phyloP scores from a whole-genome alignment of 495 filamentous ascomycete genomes.

The Penicillium canescens region DNA sequence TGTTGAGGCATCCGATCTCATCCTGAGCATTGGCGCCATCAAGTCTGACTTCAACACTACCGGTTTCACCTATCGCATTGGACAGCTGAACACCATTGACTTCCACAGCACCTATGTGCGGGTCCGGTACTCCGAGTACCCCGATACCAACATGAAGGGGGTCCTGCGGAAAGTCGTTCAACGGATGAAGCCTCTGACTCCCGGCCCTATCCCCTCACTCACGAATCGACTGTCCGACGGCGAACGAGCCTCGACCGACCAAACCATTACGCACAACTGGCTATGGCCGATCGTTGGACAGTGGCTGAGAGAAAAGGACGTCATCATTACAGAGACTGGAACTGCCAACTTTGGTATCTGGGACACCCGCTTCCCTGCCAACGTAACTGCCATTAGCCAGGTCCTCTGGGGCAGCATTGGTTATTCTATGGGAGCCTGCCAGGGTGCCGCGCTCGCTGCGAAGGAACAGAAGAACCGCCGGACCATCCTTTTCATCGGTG shows the following conservation, averaged over 20 bases:
- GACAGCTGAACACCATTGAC: conserved; percentile 81
- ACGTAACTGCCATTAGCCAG: conserved; percentile 76
- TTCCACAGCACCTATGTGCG: conserved; percentile 77
- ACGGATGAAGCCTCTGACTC: conserved; percentile 55
- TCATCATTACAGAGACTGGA: conserved; percentile 86
- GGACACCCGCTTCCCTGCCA: conserved; percentile 78
- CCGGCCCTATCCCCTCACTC: conserved; percentile 38
- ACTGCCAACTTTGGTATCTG: conserved; percentile 89
- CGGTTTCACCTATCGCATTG: conserved; percentile 83
- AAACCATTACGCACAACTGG: conserved; percentile 78
- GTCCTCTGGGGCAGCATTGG: conserved; percentile 90
- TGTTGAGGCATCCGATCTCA: conserved; percentile 79
- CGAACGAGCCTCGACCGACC: conserved; percentile 46
- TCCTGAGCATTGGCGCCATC: conserved; percentile 80
- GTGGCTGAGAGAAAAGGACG: conserved; percentile 73
- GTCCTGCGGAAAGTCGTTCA: conserved; percentile 76
- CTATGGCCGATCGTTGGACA: conserved; percentile 82
- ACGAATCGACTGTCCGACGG: conserved; percentile 58
- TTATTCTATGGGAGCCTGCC: conserved; percentile 75
- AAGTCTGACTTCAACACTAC: conserved; percentile 90
- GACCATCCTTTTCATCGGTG: conserved; percentile 83
- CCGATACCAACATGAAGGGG: conserved; percentile 79
- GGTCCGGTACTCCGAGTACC: conserved; percentile 81
- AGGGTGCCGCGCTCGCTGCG: conserved; percentile 72
- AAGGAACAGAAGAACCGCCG: conserved; percentile 62